Conservation (phyloP, 345 rosid species). For the Luvunga scandens region DNA sequence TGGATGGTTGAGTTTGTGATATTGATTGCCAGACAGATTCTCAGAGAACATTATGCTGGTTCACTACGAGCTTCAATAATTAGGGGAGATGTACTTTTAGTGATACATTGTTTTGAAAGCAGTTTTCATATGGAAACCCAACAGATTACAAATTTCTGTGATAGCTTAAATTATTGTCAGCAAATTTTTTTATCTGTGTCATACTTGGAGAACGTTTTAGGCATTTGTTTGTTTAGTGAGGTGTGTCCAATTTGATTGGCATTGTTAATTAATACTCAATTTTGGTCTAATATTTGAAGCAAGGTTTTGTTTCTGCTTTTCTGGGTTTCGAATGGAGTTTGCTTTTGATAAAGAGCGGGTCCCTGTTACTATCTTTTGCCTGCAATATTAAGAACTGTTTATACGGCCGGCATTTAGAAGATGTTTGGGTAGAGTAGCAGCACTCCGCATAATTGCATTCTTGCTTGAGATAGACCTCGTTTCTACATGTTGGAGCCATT, state of each 20-base stretch:
- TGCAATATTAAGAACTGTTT: not conserved
- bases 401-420: not conserved
- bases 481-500: too few species aligned
- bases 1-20: slow-evolving; percentile 6
- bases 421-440: too few species aligned
- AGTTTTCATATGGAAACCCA: slow-evolving; percentile 7
- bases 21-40: not conserved
- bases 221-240: slow-evolving; percentile 26
- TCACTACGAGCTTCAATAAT: slow-evolving; percentile 9
- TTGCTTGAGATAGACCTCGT: too few species aligned
- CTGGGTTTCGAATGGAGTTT: not conserved
- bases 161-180: slow-evolving; percentile 12
- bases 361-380: not conserved
- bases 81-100: slow-evolving; percentile 21
- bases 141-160: not conserved
- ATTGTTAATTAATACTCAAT: not conserved
- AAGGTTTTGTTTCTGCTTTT: not conserved
- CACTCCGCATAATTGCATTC: too few species aligned
- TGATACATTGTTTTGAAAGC: not conserved
- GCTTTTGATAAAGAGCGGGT: not conserved
- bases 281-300: slow-evolving; percentile 2
- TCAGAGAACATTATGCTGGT: slow-evolving; percentile 7
- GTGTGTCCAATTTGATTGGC: not conserved
- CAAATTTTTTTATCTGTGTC: not conserved
- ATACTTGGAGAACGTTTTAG: not conserved